phyloP scores from a whole-genome alignment of 805 yeast species.

The Kregervanrija fluxuum region DNA sequence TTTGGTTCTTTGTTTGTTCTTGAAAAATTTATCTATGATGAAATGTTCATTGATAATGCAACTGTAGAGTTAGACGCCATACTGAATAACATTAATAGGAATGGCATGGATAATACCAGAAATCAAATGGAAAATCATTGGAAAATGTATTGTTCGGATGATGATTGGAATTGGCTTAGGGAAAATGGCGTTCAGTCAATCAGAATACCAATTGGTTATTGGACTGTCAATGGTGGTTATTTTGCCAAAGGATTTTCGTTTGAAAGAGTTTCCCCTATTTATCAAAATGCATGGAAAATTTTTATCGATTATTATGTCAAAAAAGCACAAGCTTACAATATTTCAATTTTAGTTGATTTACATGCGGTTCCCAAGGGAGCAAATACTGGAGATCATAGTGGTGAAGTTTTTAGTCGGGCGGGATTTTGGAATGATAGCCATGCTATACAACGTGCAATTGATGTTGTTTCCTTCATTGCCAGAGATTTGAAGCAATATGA shows the following conservation, averaged over 20 bases:
- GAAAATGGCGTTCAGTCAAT: constrained; percentile 67
- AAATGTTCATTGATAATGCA: constrained; percentile 51
- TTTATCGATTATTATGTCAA: constrained; percentile 44
- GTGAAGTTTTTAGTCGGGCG: constrained; percentile 51
- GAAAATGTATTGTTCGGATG: constrained; percentile 49
- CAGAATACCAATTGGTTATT: constrained; percentile 86
- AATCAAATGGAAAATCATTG: constrained; percentile 57
- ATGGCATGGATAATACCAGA: constrained; percentile 50
- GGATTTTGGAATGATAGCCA: constrained; percentile 53
- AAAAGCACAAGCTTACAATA: constrained; percentile 52
- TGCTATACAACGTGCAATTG: constrained; percentile 38
- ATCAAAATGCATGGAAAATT: constrained; percentile 65
- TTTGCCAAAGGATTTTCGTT: constrained; percentile 59
- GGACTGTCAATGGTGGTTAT: constrained; percentile 67
- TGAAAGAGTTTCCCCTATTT: constrained; percentile 45
- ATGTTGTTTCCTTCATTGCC: constrained; percentile 54
- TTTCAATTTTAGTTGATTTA: constrained; percentile 74
- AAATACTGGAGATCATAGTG: constrained; percentile 79
- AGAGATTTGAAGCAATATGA: constrained; percentile 46
- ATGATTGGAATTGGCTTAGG: constrained; percentile 75
- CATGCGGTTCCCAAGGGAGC: constrained; percentile 95
- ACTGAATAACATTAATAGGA: constrained; percentile 34
- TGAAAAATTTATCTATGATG: constrained; percentile 72
- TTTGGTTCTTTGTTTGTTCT: constrained; percentile 74
- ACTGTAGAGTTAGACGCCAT: constrained; percentile 73